Percentiles rank a stretch among this genome's conserved stretches.
Conservation (phyloP, 2,329 filamentous ascomycete species). For the Penicillium sp. region DNA sequence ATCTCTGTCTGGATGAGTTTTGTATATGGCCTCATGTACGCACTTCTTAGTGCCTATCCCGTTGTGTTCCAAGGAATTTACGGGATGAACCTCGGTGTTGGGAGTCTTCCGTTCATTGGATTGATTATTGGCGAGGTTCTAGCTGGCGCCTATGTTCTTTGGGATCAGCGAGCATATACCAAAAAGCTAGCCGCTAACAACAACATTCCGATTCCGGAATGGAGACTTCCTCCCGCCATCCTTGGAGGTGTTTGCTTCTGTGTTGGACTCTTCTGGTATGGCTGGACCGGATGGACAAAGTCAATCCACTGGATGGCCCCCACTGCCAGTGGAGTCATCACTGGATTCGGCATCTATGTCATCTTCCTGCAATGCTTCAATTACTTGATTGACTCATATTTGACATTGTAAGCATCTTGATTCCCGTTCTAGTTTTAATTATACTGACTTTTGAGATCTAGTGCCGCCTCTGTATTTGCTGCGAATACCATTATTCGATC, state of each 20-base stretch:
- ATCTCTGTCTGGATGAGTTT: conserved; percentile 34
- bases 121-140: conserved; percentile 33
- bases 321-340: conserved; percentile 32
- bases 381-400: conserved; percentile 42
- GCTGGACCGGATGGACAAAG: conserved; percentile 35
- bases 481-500: conserved; percentile 42
- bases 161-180: conserved; percentile 26
- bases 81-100: conserved; percentile 32
- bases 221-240: conserved; percentile 33
- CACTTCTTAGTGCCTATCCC: conserved; percentile 30
- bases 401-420: conserved; percentile 35
- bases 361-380: conserved; percentile 39
- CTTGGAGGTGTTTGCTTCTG: conserved; percentile 35
- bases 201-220: conserved; percentile 33
- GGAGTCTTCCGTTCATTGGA: conserved; percentile 31
- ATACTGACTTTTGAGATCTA: conserved; percentile 12
- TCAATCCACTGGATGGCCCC: conserved; percentile 38
- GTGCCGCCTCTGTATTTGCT: conserved; percentile 39
- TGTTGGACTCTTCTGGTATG: conserved; percentile 39
- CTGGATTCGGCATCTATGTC: conserved; percentile 33
- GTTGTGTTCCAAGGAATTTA: conserved; percentile 32
- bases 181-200: conserved; percentile 32
- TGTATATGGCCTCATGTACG: conserved; percentile 34
- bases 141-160: conserved; percentile 28
- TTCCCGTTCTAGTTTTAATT: no score